Base-by-base conservation (phyloP, 306 rosid species). In the Citrullus colocynthis region DNA sequence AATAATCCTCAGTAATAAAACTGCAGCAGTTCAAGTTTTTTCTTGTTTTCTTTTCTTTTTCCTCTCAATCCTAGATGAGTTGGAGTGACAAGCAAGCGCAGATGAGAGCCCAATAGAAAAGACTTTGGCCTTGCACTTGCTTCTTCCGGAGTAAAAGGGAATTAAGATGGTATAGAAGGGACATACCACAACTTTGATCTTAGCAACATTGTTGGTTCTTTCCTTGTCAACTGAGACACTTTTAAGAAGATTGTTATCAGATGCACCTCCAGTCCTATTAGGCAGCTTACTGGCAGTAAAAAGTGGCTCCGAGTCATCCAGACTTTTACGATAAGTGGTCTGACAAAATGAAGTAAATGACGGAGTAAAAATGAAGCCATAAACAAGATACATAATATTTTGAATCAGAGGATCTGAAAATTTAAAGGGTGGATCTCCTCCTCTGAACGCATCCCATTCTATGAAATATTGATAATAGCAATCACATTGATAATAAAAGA, bases 161-260 rank as follows among this genome's bases (percentile, higher is more conserved):
- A 28, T 73, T 15, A 32, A 32, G 28, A 74, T 74, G 77, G 60
- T 30, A 49, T 1, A 4, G 20, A 49, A 7, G 21, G 24, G 44
- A 73, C 77, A 73, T 96, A 96, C 99, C 96, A 96, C 99, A 79
- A 96, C 99, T 96, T 92, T 96, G 71, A 96, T 96, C 92, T 96
- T 96, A 61, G 99, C 99, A 3, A 96, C 98, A 77, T 91, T 84
- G 83, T 89, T 90, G 17, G 94, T 80, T 84, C 88, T 96, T 87
- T 96, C 99, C 85, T 93, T 96, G 79, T 96, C 98, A n/a, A 83
- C 81, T 45, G 98, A 85, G 78, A 92, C 77, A 77, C 81, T 86
- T 85, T 90, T 96, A 74, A 86, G 78, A 60, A 90, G 80, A 69
- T 48, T 88, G 81, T 82, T 93, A 18, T 96, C 99, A 9, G 96